Conservation (phyloP, 2,329 filamentous ascomycete genomes). For the Alternaria angustiovoidea region DNA sequence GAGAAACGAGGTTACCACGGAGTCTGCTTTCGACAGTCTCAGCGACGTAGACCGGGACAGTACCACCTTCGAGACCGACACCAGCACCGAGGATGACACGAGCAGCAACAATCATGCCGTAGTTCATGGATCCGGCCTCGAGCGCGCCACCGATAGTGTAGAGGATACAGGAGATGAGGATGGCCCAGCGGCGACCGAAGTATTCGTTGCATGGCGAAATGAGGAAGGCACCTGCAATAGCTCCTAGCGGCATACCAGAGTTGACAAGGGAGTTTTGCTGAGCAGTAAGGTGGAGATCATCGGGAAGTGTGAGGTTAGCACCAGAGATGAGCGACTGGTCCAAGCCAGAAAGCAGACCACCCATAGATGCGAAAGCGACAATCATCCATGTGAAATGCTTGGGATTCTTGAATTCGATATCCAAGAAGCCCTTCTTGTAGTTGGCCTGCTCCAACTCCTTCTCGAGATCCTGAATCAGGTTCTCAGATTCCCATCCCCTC, state of each 20-base stretch:
- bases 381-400: conserved; percentile 72
- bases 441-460: conserved; percentile 48
- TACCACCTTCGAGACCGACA: conserved; percentile 77
- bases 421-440: conserved; percentile 56
- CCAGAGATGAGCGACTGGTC: conserved; percentile 78
- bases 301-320: conserved; percentile 72
- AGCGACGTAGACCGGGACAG: conserved; percentile 77
- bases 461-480: conserved; percentile 54
- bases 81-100: conserved; percentile 74
- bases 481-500: conserved; percentile 55
- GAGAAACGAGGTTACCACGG: conserved; percentile 75
- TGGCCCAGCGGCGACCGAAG: conserved; percentile 72
- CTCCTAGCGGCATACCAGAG: conserved; percentile 75
- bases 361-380: conserved; percentile 77
- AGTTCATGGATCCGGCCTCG: conserved; percentile 72
- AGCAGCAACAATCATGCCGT: conserved; percentile 73
- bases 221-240: conserved; percentile 73
- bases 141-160: conserved; percentile 75
- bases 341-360: conserved; percentile 74
- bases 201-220: conserved; percentile 73
- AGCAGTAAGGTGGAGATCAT: conserved; percentile 62
- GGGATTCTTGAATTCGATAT: conserved; percentile 68
- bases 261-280: conserved; percentile 72
- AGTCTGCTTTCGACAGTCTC: conserved; percentile 73
- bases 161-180: conserved; percentile 72